Evolutionary conservation across 257 asterid genomes (phyloP), one percentile per base, ranked within the genome.

Genomic region (Handroanthus guayacan): DNA sequence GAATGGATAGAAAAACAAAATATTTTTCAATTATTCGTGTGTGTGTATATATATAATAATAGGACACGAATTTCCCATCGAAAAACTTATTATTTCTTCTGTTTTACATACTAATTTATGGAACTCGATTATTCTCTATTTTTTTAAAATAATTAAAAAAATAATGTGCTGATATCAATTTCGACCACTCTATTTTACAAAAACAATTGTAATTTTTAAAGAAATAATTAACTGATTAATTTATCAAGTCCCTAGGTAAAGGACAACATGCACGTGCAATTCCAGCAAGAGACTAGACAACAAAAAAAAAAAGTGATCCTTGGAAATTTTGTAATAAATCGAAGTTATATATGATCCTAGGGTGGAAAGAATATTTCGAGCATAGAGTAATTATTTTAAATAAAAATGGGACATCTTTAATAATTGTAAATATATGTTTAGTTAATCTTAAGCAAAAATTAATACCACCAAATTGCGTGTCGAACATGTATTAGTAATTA

Each of bases 211-310:
- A 25, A 25, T 25, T 25, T 25, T 0, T 25, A 25, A 25, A 25
- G 31, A 25, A 25, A 25, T 25, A 25, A 25, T 25, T 25, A 25
- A 25, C 31, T 25, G 1, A 25, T 25, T 58, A 8, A 10, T 7
- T 20, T 10, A 52, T 48, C 1, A 63, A 74, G 50, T 74, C 38
- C 52, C 66, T 41, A 17, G 31, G 56, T 8, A 41, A 56, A 45
- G 41, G 43, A 43, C 39, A 76, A 41, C 34, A 45, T 48, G 81
- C 81, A 71, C 79, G 71, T 76, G 81, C 72, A 81, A 13, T 57
- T 36, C 47, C 56, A 25, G 45, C 47, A 13, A 50, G 47, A 65
- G 66, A 64, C 37, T 39, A 44, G 61, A 43, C 70, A 70, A 74
- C 50, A 8, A 52, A 48, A 2, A 74, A 62, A 8, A 52, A 48